Base-by-base conservation (phyloP, 441 rosid species). In the Melastoma candidum region DNA sequence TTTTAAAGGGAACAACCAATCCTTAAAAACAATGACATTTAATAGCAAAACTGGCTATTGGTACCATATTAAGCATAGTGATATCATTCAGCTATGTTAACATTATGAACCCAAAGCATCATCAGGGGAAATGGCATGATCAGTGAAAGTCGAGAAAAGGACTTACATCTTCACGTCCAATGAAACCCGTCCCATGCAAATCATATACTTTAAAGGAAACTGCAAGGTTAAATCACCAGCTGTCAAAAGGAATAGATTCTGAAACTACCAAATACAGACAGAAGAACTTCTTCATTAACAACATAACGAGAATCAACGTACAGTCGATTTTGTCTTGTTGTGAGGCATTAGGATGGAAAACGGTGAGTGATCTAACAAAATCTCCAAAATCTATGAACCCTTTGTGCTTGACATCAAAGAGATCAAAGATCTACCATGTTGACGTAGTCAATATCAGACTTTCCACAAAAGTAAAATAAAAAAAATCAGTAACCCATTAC, bases 191-290 rank as follows among this genome's bases (percentile, higher is more conserved):
- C 49, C 75, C 71, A 59, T 89, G 95, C 81, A 89, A 62, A 73
- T 93, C 97, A 67, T 93, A 93, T 64, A 89, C 87, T 77, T 81
- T 86, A 72, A 93, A 93, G 27, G 95, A 77, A 80, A 89, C 97
- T 93, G 95, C 80, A 76, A 56, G 2, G 47, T 27, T 9, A 11
- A 44, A 26, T 44, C 46, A 12, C 22, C 4, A 7, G 22, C 26
- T 12, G 41, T 56, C 26, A 17, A 41, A 25, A 26, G 12, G n/a
- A 14, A 26, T 12, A 47, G 46, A 41, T 26, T 32, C n/a, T 5
- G 10, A 17, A 1, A 13, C 11, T 14, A 8, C 10, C 25, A 54
- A 12, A 17, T 39, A 22, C 46, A 39, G 14, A 12, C 26, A 44
- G 25, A 46, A 63, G 53, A 9, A 1, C 8, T 36, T 36, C 39